Conservation (phyloP, 2,329 filamentous ascomycete genomes). For the Neonectria sp. region DNA sequence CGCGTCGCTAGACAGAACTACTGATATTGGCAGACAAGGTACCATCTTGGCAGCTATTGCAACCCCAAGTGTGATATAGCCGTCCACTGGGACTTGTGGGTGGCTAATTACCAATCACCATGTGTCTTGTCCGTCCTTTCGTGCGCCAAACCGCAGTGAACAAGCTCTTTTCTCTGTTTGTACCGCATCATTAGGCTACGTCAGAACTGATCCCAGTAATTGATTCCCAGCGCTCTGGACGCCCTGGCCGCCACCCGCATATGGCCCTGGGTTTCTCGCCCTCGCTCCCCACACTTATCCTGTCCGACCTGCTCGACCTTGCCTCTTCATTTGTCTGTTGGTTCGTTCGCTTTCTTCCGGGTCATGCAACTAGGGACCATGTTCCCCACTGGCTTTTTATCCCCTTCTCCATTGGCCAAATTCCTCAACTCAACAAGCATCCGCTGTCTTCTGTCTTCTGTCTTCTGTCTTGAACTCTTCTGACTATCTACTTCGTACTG, state of each 20-base stretch:
- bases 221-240: neutral
- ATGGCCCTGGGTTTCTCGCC: neutral
- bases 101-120: neutral
- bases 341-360: neutral
- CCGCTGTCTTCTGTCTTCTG: neutral
- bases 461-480: too few relatives aligned
- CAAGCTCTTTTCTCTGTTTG: too few relatives aligned
- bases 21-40: neutral
- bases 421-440: neutral
- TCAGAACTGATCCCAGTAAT: neutral
- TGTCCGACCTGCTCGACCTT: neutral
- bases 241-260: neutral
- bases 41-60: neutral
- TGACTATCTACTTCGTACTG: too few relatives aligned
- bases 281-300: neutral
- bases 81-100: neutral
- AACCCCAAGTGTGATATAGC: neutral
- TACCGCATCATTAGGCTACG: neutral
- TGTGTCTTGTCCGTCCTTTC: neutral
- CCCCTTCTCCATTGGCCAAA: neutral
- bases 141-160: too few relatives aligned
- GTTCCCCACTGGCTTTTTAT: neutral
- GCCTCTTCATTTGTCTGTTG: neutral
- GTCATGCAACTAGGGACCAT: neutral
- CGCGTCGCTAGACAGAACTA: neutral